Evolutionary conservation across 2,329 filamentous ascomycete genomes (phyloP), one percentile per base, ranked within the genome.

Genomic region (Thelonectria rubi): DNA sequence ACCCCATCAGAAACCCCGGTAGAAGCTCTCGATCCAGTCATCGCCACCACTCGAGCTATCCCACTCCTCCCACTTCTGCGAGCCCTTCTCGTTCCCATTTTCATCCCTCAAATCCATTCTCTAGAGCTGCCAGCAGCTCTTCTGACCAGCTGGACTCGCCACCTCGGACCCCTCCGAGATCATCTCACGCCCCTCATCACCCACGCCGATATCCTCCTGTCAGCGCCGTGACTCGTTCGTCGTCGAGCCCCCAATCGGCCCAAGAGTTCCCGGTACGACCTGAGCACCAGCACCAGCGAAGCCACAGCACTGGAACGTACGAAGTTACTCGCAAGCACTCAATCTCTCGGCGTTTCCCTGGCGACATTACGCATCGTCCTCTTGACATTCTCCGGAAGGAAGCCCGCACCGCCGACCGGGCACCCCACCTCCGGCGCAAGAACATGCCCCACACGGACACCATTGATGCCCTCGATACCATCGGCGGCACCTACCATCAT

Each of bases 401-500:
- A 63, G 82, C 81, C 57, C 88, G 86, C 69, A 81, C 82, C 51
- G 90, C 91, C n/a, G 80, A 92, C 72, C 87, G 88, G 51, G 86
- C 86, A 2, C 89, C 90, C 74, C 83, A 91, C 49, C 84, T 84
- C 69, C 91, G 88, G 73, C 85, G 82, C 68, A 89, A 87, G 74
- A 85, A 84, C 71, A 81, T 88, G 70, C 83, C 90, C 15, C 86
- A 88, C 24, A 85, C 92, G 2, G 94, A 98, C 75, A 82, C 84
- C 9, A 95, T 98, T 71, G 94, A 97, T 75, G 80, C 82, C 5
- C 86, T 98, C 1, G 94, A 97, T 73, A 83, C 85, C n/a, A 76
- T 83, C 42, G 85, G 86, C 52, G 84, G 83, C 17, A 78, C 84
- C 2, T 97, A 97, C 76, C 94, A 97, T 76, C 94, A 98, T 71